These are phyloP conservation scores for Bruguiera parviflora DNA, from an alignment of 345 rosid genomes.

Conservation along the genomic window DNA sequence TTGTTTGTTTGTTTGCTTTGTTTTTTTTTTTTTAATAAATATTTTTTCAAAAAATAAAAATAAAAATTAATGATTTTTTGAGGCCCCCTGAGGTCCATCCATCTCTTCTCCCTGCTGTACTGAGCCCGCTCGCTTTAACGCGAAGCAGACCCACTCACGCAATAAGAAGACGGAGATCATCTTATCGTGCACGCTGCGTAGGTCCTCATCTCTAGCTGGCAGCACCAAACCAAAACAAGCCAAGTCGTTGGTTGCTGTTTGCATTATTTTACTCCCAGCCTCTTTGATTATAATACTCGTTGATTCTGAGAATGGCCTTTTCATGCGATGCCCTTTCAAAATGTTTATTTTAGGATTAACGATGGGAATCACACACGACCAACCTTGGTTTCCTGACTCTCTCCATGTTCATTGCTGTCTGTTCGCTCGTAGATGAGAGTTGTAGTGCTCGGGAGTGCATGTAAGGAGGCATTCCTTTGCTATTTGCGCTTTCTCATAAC, in stretches of 20 bases:
- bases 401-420: neutral
- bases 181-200: conserved; percentile 26
- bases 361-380: no score
- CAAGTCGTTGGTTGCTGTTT: neutral
- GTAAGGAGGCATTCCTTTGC: neutral
- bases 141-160: conserved; percentile 15
- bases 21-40: no score
- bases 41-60: no score
- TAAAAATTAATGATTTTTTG: no score
- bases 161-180: neutral
- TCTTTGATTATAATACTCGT: neutral
- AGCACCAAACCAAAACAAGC: conserved; percentile 10
- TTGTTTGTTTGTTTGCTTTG: no score
- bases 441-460: neutral
- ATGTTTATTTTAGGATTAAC: no score
- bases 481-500: neutral
- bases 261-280: conserved; percentile 1
- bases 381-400: no score
- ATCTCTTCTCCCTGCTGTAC: no score
- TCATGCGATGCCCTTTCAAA: no score
- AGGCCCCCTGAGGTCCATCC: no score
- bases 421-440: neutral
- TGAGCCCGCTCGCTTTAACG: neutral
- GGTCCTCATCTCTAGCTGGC: conserved; percentile 11
- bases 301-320: no score